These are phyloP conservation scores for Orbilia brochopaga DNA, from an alignment of 2,329 filamentous ascomycete genomes.

Conservation along the genomic window DNA sequence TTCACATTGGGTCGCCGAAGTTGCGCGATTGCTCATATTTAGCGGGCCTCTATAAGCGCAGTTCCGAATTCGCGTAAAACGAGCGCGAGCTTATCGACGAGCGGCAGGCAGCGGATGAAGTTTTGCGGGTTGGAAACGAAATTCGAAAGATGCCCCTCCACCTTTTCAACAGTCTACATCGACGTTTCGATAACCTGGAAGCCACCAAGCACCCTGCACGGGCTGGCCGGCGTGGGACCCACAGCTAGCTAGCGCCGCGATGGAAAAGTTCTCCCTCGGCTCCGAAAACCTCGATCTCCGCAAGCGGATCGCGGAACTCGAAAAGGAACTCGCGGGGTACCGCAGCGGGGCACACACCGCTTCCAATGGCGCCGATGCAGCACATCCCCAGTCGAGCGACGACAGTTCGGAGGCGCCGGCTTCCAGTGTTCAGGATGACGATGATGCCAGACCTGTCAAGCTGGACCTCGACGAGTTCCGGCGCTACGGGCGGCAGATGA, in stretches of 20 bases:
- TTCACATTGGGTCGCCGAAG: too few relatives aligned
- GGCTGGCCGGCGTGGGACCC: not conserved
- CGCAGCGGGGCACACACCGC: slow-evolving; percentile 13
- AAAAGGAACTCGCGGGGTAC: slow-evolving; percentile 61
- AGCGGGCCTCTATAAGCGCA: too few relatives aligned
- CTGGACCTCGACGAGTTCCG: slow-evolving; percentile 72
- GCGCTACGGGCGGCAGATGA: slow-evolving; percentile 88
- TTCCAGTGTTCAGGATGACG: slow-evolving; percentile 52
- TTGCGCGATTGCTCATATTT: too few relatives aligned
- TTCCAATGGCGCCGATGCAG: slow-evolving; percentile 12
- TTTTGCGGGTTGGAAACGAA: too few relatives aligned
- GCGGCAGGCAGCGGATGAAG: too few relatives aligned
- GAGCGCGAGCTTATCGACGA: too few relatives aligned
- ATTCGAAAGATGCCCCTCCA: too few relatives aligned
- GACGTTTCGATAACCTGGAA: not conserved
- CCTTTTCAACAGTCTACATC: too few relatives aligned
- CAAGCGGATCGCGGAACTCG: slow-evolving; percentile 61
- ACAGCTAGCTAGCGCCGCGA: slow-evolving; percentile 13
- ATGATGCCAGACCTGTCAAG: slow-evolving; percentile 61
- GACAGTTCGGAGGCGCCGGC: slow-evolving; percentile 49
- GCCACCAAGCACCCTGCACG: not conserved
- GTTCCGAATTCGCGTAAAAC: too few relatives aligned
- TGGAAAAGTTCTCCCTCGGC: slow-evolving; percentile 49
- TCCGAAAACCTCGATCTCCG: slow-evolving; percentile 57
- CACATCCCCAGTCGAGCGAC: slow-evolving; percentile 61